Conservation (phyloP, 2,329 filamentous ascomycete species). For the Pseudopithomyces chartarum region DNA sequence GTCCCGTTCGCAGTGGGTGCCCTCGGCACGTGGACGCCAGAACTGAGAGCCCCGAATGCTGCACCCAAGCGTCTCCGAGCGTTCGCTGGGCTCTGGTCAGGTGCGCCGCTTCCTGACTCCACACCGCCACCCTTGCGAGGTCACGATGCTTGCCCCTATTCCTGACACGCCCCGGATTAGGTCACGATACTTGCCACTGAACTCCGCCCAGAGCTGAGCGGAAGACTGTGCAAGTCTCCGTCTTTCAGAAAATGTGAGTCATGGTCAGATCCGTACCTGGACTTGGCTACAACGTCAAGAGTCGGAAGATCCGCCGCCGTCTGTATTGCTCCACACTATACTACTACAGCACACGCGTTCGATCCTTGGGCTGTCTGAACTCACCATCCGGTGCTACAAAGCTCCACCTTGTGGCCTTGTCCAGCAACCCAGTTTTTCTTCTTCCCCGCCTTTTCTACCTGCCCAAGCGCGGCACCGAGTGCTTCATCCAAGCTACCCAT, state of each 20-base stretch:
- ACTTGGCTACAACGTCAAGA: not conserved
- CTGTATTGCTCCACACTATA: not conserved
- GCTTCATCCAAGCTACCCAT: conserved; percentile 40
- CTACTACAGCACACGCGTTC: not conserved
- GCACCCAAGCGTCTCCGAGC: conserved; percentile 9
- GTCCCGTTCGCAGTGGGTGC: conserved; percentile 29
- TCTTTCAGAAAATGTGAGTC: not conserved
- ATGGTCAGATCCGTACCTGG: not conserved
- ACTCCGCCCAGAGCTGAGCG: not conserved
- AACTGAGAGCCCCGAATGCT: conserved; percentile 1
- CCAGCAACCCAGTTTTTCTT: conserved; percentile 46
- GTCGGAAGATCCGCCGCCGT: not conserved
- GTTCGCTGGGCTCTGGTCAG: conserved; percentile 17
- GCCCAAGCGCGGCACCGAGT: conserved; percentile 33
- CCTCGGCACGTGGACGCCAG: conserved; percentile 29
- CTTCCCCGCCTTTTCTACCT: conserved; percentile 45
- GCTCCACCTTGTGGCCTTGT: conserved; percentile 32
- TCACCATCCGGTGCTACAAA: conserved; percentile 34
- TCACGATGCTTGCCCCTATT: conserved; percentile 28
- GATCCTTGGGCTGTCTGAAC: conserved; percentile 17
- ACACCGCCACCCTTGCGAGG: conserved; percentile 25
- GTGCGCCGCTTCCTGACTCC: conserved; percentile 17
- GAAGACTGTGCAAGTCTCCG: not conserved
- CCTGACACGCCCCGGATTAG: not conserved
- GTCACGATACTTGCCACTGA: not conserved